Base-by-base conservation (phyloP, 768 basidiomycete species). In the Tylopilus intermedius region DNA sequence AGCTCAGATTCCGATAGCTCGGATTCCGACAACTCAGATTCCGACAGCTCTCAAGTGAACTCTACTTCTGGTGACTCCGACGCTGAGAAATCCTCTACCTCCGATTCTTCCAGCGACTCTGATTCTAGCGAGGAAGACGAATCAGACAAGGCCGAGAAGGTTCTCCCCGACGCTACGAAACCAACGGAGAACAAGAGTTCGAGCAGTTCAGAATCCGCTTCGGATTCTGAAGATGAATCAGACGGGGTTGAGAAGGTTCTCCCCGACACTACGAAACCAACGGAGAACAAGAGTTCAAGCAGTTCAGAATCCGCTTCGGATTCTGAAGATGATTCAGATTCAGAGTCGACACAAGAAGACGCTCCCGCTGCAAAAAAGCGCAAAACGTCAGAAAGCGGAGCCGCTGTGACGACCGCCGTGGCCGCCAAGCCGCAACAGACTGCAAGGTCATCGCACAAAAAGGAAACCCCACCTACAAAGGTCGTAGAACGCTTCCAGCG, bases 401-500 rank as follows among this genome's bases (percentile, higher is more conserved):
- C 73, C 33, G 76, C 80, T 8, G 72, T 80, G 3, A 58, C 74
- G 2, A 83, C 78, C 3, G 71, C 76, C 14, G 72, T 75, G 10
- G 69, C 72, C 33, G 30, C 37, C 37, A n/a, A 4, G 3, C 50
- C 50, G 22, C 56, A 53, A 43, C 46, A 47, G 21, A 43, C 7
- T 2, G 47, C 46, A 18, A 21, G 21, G 38, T 9, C 40, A n/a
- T 21, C 13, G 13, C 54, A 55, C 26, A 55, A 54, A 5, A 24
- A 24, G 24, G 58, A 53, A 39, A 68, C 62, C 7, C 41, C 54
- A 2, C 72, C 62, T 22, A 71, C 74, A 37, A 74, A 69, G 52
- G 63, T 57, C 33, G 86, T 82, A 61, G 77, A 81, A 47, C 85
- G 90, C 18, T 99, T 97, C 75, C 81, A 83, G 64, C 75, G 94